phyloP scores from a whole-genome alignment of 2,329 filamentous ascomycete species.

The Colletotrichum echinochloae region DNA sequence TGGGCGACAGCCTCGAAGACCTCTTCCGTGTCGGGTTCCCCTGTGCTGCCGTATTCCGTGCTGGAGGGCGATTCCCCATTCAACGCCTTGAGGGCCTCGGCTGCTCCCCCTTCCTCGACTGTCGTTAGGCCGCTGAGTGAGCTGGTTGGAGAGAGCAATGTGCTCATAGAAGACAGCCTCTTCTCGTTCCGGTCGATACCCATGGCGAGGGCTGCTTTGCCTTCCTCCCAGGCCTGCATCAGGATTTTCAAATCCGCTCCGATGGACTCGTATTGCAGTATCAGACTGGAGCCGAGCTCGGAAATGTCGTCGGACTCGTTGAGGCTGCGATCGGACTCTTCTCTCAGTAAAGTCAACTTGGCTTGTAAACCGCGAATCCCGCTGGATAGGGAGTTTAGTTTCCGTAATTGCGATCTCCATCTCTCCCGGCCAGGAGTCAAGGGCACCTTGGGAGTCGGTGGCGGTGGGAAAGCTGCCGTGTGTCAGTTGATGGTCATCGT shows the following conservation, averaged over 20 bases:
- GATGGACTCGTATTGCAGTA: conserved; percentile 94
- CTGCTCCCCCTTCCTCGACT: conserved; percentile 63
- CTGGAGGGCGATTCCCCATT: conserved; percentile 74
- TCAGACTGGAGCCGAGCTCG: conserved; percentile 81
- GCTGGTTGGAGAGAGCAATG: conserved; percentile 67
- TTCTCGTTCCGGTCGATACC: conserved; percentile 87
- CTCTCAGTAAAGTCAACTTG: conserved; percentile 90
- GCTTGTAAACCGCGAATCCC: conserved; percentile 93
- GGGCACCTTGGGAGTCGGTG: conserved; percentile 68
- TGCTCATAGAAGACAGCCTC: conserved; percentile 72
- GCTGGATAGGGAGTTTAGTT: conserved; percentile 88
- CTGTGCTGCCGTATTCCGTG: conserved; percentile 64
- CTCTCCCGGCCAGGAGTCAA: conserved; percentile 83
- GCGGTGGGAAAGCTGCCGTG: conserved; percentile 62
- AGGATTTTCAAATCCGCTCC: conserved; percentile 86
- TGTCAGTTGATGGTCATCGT: conserved; percentile 22
- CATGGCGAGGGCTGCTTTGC: conserved; percentile 82
- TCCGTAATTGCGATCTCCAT: conserved; percentile 87
- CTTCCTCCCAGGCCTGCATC: conserved; percentile 87
- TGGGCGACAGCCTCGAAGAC: conserved; percentile 92
- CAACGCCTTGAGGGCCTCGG: conserved; percentile 70
- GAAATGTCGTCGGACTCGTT: conserved; percentile 79
- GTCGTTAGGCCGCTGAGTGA: conserved; percentile 77
- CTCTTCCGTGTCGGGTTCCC: conserved; percentile 76
- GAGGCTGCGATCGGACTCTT: conserved; percentile 85